These are phyloP conservation scores for Exophiala phaeomuriformis DNA, from an alignment of 2,329 filamentous ascomycete species.

Conservation along the genomic window DNA sequence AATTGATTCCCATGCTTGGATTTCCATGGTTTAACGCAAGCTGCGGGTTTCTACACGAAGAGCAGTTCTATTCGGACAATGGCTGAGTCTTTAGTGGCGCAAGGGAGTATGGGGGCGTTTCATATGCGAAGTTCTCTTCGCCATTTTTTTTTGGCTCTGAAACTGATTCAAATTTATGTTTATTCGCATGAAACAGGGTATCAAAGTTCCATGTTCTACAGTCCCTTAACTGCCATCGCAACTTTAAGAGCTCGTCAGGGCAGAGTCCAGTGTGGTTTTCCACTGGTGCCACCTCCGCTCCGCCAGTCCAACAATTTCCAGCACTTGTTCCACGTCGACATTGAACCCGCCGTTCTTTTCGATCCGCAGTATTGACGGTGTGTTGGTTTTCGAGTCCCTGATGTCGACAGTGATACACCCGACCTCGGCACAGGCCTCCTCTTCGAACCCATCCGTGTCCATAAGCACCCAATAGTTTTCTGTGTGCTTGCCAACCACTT, in stretches of 20 bases:
- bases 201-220: not conserved
- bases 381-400: conserved; percentile 40
- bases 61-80: too few species aligned
- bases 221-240: not conserved
- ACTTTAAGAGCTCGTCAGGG: not conserved
- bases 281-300: conserved; percentile 52
- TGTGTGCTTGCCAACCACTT: conserved; percentile 45
- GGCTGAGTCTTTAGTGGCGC: too few species aligned
- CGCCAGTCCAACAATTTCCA: conserved; percentile 52
- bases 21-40: too few species aligned
- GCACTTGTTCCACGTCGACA: conserved; percentile 58
- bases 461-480: conserved; percentile 62
- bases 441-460: conserved; percentile 86
- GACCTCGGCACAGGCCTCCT: conserved; percentile 73
- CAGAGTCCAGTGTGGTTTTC: conserved; percentile 18
- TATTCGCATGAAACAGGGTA: not conserved
- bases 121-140: too few species aligned
- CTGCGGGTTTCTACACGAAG: too few species aligned
- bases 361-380: conserved; percentile 55
- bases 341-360: conserved; percentile 73
- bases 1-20: conserved; percentile 20
- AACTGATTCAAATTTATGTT: too few species aligned
- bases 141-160: too few species aligned
- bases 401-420: conserved; percentile 74
- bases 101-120: too few species aligned